phyloP scores from a whole-genome alignment of 176 grass and related monocot genomes.

The Hsuehochloa calcarea region DNA sequence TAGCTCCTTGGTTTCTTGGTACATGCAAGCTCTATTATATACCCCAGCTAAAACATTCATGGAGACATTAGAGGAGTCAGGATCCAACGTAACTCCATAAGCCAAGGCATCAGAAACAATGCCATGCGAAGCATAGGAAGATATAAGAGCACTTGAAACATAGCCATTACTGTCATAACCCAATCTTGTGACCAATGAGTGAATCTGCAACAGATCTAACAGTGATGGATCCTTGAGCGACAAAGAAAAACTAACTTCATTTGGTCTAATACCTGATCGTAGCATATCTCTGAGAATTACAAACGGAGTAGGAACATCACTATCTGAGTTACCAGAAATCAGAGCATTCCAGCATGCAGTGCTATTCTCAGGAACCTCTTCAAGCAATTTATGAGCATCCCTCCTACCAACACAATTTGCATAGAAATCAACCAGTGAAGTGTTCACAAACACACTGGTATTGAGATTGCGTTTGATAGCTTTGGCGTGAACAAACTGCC shows the following conservation, averaged over 20 bases:
- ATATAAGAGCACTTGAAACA: constrained; percentile 62
- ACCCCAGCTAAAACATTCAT: constrained; percentile 57
- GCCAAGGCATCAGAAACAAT: constrained; percentile 43
- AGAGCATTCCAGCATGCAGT: constrained; percentile 63
- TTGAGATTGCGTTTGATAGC: constrained; percentile 59
- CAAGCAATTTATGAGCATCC: constrained; percentile 46
- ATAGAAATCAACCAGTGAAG: constrained; percentile 59
- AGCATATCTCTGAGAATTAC: constrained; percentile 54
- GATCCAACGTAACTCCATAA: constrained; percentile 41
- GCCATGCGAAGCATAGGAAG: constrained; percentile 62
- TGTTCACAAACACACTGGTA: constrained; percentile 43
- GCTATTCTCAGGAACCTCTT: constrained; percentile 45
- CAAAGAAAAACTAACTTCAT: constrained; percentile 64
- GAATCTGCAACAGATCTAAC: constrained; percentile 53
- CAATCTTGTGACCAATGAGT: constrained; percentile 70
- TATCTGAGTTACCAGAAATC: constrained; percentile 38
- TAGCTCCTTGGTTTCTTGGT: constrained; percentile 53
- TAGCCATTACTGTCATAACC: constrained; percentile 51
- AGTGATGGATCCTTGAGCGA: constrained; percentile 49
- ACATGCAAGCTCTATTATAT: constrained; percentile 56
- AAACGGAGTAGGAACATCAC: constrained; percentile 30
- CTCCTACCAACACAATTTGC: constrained; percentile 25
- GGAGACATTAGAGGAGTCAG: constrained; percentile 28
- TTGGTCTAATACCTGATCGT: constrained; percentile 46
- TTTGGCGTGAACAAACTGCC: constrained; percentile 57